Evolutionary conservation across 2,329 filamentous ascomycete species (phyloP), one percentile per base, ranked within the genome.

Genomic region (Diaporthe citrichinensis): DNA sequence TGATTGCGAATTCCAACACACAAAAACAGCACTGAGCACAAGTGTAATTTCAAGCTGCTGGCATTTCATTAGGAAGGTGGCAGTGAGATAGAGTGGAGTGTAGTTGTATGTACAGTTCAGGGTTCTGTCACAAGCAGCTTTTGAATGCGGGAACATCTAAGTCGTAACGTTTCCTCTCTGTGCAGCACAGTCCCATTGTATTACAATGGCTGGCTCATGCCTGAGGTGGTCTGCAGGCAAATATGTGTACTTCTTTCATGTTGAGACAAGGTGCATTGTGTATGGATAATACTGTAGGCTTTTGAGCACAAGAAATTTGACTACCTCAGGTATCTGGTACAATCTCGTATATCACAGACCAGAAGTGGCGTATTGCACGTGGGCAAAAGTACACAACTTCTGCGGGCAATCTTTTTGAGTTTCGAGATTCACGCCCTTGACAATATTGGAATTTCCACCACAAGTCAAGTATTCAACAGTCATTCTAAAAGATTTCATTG

Each of bases 271-370:
- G 25, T 28, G 25, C 10, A 17, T 28, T 55, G 25, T 55, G 51
- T 4, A 15, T 7, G 25, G 12, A 28, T 28, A 8, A 17, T 28
- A 28, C n/a, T 17, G 15, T 17, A 55, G 51, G 15, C 1, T n/a
- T 55, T 55, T 4, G 51, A 15, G 25, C 25, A 17, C 15, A 28
- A 8, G 5, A 17, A 14, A 31, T 17, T 55, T 31, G 4, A 28
- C 0, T 17, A 28, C 12, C 2, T 10, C 1, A 31, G 0, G 5
- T 10, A 28, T 12, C 12, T 28, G 0, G 51, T 31, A 15, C 12
- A 20, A 15, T 1, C 20, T 31, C 6, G 15, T 20, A 31, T 9
- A 8, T 20, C 2, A 10, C 5, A 34, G 15, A 57, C 15, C 25
- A 10, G 14, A 6, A 57, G 7, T 0, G 7, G 23, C 34, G 20